Evolutionary conservation across 2,329 filamentous ascomycete species (phyloP).

Genomic region (Trichoderma breve): DNA sequence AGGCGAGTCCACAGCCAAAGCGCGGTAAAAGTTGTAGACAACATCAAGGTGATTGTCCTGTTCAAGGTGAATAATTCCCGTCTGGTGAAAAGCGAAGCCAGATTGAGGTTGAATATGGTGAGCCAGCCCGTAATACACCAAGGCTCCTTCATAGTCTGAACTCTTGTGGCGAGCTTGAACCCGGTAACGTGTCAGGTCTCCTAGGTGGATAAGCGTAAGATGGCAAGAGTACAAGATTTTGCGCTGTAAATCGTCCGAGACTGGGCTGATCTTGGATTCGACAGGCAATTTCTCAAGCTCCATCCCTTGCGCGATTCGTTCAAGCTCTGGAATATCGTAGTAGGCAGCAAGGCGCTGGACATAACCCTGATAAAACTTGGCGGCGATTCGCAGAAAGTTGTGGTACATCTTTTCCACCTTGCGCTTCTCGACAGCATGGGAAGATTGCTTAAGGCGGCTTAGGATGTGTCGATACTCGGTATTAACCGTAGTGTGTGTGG

Average conservation of each 20-base stretch:
- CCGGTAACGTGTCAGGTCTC: conserved; percentile 87
- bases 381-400: conserved; percentile 81
- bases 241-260: conserved; percentile 51
- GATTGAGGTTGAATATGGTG: conserved; percentile 73
- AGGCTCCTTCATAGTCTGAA: conserved; percentile 73
- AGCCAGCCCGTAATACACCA: conserved; percentile 83
- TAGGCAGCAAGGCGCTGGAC: conserved; percentile 71
- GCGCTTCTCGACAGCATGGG: conserved; percentile 62
- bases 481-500: conserved; percentile 74
- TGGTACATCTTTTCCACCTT: conserved; percentile 80
- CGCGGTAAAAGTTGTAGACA: conserved; percentile 86
- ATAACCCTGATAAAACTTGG: conserved; percentile 84
- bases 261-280: conserved; percentile 44
- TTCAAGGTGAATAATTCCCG: conserved; percentile 79
- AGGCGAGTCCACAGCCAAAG: conserved; percentile 70
- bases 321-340: conserved; percentile 54
- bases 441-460: conserved; percentile 50
- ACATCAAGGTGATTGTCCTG: conserved; percentile 78
- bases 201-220: conserved; percentile 78
- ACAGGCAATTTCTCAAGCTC: conserved; percentile 43
- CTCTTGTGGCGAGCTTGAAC: conserved; percentile 69
- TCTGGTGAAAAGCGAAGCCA: conserved; percentile 83
- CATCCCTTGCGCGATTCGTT: conserved; percentile 42
- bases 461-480: conserved; percentile 71
- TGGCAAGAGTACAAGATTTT: conserved; percentile 73